Conservation (phyloP, 1,139 yeast genomes). For the Candida glucosophila region DNA sequence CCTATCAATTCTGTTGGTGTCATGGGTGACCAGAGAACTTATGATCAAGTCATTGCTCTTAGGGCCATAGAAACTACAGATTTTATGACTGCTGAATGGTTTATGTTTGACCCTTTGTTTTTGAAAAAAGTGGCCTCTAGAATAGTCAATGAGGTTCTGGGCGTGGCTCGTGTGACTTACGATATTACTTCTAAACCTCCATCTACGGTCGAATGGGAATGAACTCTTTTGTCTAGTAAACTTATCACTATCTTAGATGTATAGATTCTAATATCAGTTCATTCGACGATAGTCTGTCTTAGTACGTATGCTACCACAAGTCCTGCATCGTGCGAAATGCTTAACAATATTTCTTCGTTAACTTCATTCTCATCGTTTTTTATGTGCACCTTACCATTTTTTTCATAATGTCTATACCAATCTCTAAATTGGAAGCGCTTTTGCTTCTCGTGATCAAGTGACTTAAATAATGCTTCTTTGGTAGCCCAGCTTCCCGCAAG, state of each 20-base stretch:
- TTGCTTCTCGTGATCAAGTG: slow-evolving; percentile 45
- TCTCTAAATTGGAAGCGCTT: slow-evolving; percentile 42
- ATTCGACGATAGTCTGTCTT: slow-evolving; percentile 20
- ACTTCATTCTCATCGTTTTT: slow-evolving; percentile 17
- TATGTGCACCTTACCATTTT: slow-evolving; percentile 32
- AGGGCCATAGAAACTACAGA: slow-evolving; percentile 97
- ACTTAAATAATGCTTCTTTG: slow-evolving; percentile 68
- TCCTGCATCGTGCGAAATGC: slow-evolving; percentile 63
- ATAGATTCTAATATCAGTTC: neutral
- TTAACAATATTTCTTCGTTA: slow-evolving; percentile 44
- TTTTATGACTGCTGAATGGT: slow-evolving; percentile 99
- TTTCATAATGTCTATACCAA: slow-evolving; percentile 47
- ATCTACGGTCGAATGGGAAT: slow-evolving; percentile 99
- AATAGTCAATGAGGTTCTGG: slow-evolving; percentile 96
- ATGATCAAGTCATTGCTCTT: slow-evolving; percentile 97
- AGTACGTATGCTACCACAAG: slow-evolving; percentile 41
- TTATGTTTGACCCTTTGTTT: slow-evolving; percentile 84
- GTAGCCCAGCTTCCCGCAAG: slow-evolving; percentile 66
- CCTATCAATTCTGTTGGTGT: slow-evolving; percentile 99
- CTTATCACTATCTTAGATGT: neutral
- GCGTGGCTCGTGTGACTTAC: slow-evolving; percentile 98
- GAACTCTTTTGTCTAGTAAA: slow-evolving; percentile 12
- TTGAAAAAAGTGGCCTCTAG: slow-evolving; percentile 89
- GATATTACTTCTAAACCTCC: slow-evolving; percentile 99
- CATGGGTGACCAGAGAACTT: slow-evolving; percentile 98